Conservation (phyloP, 805 yeast species). For the Candida alai region DNA sequence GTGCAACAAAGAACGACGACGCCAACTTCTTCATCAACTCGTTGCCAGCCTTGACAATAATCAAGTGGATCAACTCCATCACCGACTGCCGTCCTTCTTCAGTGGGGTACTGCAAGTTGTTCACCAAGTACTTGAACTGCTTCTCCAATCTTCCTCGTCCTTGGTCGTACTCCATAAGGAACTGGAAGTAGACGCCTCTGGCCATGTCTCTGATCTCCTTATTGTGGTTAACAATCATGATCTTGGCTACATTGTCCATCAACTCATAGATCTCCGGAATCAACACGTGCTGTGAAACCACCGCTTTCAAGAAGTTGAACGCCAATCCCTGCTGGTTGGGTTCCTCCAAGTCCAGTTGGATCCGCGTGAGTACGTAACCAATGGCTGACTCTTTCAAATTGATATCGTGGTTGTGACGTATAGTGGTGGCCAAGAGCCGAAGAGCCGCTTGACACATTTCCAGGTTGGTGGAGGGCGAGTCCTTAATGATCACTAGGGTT, state of each 20-base stretch:
- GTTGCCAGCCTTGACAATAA: slow-evolving; percentile 61
- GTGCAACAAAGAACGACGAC: slow-evolving; percentile 76
- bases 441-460: slow-evolving; percentile 79
- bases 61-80: slow-evolving; percentile 75
- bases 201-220: slow-evolving; percentile 80
- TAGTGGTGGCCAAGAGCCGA: slow-evolving; percentile 65
- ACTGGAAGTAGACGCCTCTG: slow-evolving; percentile 76
- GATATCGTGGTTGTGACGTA: slow-evolving; percentile 66
- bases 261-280: slow-evolving; percentile 88
- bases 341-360: slow-evolving; percentile 86
- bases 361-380: slow-evolving; percentile 64
- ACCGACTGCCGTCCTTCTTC: slow-evolving; percentile 86
- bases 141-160: slow-evolving; percentile 80
- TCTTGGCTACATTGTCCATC: slow-evolving; percentile 73
- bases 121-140: slow-evolving; percentile 75
- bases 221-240: slow-evolving; percentile 87
- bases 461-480: slow-evolving; percentile 71
- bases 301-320: slow-evolving; percentile 74
- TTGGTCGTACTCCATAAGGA: slow-evolving; percentile 92
- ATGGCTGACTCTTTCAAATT: slow-evolving; percentile 67
- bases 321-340: slow-evolving; percentile 88
- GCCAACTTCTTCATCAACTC: slow-evolving; percentile 59
- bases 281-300: slow-evolving; percentile 69
- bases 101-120: slow-evolving; percentile 79
- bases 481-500: slow-evolving; percentile 61